Base-by-base conservation (phyloP, 2,329 filamentous ascomycete species). In the Curvularia lunata region DNA sequence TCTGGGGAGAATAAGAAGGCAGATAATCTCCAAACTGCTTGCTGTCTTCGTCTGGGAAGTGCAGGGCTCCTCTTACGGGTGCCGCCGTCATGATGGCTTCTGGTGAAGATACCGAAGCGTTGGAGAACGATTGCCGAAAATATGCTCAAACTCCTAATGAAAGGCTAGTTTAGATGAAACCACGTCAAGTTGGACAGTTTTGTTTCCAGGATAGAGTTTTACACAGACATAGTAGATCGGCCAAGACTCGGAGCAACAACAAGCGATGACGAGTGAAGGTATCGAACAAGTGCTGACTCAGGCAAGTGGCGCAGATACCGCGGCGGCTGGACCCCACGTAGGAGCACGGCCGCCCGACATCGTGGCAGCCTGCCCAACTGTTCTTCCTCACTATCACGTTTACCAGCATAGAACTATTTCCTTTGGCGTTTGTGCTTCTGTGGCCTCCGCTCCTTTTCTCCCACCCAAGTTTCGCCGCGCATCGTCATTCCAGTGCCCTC, bases 11-110 rank as follows among this genome's bases (percentile, higher is more conserved):
- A 27, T 30, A 9, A 5, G 56, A 41, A 0, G 82, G 82, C 18
- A 87, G 75, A 71, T 86, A 86, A 12, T 81, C 77, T 32, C 79
- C 75, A 41, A 87, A 75, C 49, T 83, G 83, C 5, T 75, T 69
- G 42, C 81, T 71, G 4, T 80, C 69, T 41, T 78, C 73, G 13
- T 72, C 64, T 10, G 83, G 78, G 60, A 84, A 84, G 37, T 59
- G 65, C 49, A 74, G 65, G 27, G 67, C 55, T 34, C 70, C 67
- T 54, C 75, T 27, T 16, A 27, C 23, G 12, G 13, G 63, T 27
- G 55, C 9, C 59, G 66, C 66, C 25, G 23, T 46, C 42, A 37
- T 43, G 48, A 12, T 10, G 21, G 49, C n/a, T 9, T 32, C 38
- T 10, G 13, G 5, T 23, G 37, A 7, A n/a, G 18, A 16, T 21